phyloP scores from a whole-genome alignment of 306 rosid genomes.

The Medicago lupulina region DNA sequence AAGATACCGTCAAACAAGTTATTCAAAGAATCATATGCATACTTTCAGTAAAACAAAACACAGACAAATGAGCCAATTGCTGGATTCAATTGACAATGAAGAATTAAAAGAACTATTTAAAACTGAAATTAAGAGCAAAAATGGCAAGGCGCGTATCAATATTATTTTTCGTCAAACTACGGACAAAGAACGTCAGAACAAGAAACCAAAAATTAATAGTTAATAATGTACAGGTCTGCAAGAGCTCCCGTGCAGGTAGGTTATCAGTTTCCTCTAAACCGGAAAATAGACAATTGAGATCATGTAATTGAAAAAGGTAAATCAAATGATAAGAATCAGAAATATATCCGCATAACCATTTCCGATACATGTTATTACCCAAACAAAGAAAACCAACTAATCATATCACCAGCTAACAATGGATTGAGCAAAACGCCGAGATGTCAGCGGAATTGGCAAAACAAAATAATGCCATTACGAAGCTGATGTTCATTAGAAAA shows the following conservation, averaged over 20 bases:
- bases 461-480: slow-evolving; percentile 33
- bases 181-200: neutral
- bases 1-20: neutral
- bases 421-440: slow-evolving; percentile 23
- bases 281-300: neutral
- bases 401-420: slow-evolving; percentile 6
- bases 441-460: slow-evolving; percentile 16
- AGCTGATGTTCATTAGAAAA: slow-evolving; percentile 15
- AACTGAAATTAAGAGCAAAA: slow-evolving; percentile 1
- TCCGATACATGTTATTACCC: slow-evolving; percentile 35
- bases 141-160: slow-evolving; percentile 15
- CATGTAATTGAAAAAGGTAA: slow-evolving; percentile 8
- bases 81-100: neutral
- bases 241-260: slow-evolving; percentile 13
- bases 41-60: slow-evolving; percentile 14
- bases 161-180: slow-evolving; percentile 6
- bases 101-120: neutral
- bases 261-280: slow-evolving; percentile 11
- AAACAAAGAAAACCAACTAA: slow-evolving; percentile 27
- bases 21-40: slow-evolving; percentile 16
- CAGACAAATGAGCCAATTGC: neutral
- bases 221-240: slow-evolving; percentile 10
- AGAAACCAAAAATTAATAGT: slow-evolving; percentile 17
- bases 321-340: slow-evolving; percentile 3
- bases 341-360: neutral